A percentile compares a stretch with the other conserved stretches of the same genome.
phyloP scores from a whole-genome alignment of 495 filamentous ascomycete species.

The Penicillium odoratum region DNA sequence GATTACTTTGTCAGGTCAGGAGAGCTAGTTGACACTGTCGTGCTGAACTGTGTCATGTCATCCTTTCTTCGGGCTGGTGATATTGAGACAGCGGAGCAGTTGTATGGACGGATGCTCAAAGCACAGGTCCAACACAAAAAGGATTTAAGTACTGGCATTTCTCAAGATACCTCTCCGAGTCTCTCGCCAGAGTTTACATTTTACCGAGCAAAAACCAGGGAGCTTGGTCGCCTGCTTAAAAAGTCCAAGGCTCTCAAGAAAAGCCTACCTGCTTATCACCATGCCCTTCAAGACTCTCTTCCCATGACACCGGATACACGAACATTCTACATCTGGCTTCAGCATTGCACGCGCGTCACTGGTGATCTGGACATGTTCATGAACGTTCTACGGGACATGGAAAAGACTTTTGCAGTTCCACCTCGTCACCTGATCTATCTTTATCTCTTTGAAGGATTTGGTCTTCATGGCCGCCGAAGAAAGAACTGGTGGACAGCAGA shows the following conservation, averaged over 20 bases:
- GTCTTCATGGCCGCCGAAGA: slow-evolving; percentile 42
- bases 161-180: background rate
- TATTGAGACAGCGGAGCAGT: slow-evolving; percentile 64
- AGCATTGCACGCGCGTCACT: slow-evolving; percentile 35
- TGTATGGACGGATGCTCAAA: slow-evolving; percentile 77
- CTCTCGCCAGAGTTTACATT: slow-evolving; percentile 30
- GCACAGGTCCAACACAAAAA: slow-evolving; percentile 29
- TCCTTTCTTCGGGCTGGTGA: slow-evolving; percentile 75
- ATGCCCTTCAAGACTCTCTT: slow-evolving; percentile 39
- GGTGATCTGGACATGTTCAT: slow-evolving; percentile 39
- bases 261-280: slow-evolving; percentile 31
- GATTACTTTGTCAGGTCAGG: slow-evolving; percentile 73
- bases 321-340: slow-evolving; percentile 47
- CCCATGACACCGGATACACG: slow-evolving; percentile 44
- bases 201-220: slow-evolving; percentile 32
- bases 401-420: slow-evolving; percentile 36
- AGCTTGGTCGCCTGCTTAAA: slow-evolving; percentile 41
- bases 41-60: slow-evolving; percentile 80
- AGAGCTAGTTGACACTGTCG: slow-evolving; percentile 84
- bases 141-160: background rate
- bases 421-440: slow-evolving; percentile 44
- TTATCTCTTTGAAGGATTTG: slow-evolving; percentile 72
- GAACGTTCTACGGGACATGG: slow-evolving; percentile 43
- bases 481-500: slow-evolving; percentile 56
- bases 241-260: slow-evolving; percentile 31